Percentiles rank a stretch among this genome's conserved stretches.
phyloP scores from a whole-genome alignment of 2,329 filamentous ascomycete genomes.

The Aspergillus neoniger region DNA sequence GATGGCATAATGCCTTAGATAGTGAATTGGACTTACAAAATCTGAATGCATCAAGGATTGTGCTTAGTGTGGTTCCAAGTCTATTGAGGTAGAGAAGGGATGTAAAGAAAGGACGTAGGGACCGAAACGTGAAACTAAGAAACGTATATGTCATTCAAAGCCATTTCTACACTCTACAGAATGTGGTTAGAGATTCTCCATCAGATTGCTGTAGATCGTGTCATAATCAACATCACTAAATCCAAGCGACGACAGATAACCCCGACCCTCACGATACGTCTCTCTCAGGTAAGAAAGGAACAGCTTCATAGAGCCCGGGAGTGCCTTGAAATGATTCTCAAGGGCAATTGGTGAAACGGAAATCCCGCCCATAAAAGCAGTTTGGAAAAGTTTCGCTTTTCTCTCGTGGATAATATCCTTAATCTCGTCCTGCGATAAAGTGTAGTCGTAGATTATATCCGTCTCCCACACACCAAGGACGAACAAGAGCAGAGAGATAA shows the following conservation, averaged over 20 bases:
- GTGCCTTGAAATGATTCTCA: neutral
- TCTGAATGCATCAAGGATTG: no score
- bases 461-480: conserved; percentile 64
- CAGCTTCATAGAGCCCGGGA: neutral
- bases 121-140: no score
- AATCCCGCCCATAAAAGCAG: neutral
- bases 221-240: neutral
- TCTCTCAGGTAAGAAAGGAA: neutral
- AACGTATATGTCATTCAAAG: no score
- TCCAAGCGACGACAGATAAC: neutral
- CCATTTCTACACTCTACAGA: no score
- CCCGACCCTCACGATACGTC: neutral
- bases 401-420: neutral
- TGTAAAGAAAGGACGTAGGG: no score
- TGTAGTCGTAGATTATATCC: conserved; percentile 66
- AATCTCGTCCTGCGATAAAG: neutral
- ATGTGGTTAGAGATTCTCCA: no score
- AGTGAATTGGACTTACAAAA: neutral
- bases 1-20: neutral
- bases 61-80: no score
- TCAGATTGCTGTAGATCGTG: neutral
- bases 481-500: conserved; percentile 66
- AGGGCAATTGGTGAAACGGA: neutral
- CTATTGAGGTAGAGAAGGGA: no score
- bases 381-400: neutral